phyloP scores from a whole-genome alignment of 441 rosid species.

The Flueggea neowawraea region DNA sequence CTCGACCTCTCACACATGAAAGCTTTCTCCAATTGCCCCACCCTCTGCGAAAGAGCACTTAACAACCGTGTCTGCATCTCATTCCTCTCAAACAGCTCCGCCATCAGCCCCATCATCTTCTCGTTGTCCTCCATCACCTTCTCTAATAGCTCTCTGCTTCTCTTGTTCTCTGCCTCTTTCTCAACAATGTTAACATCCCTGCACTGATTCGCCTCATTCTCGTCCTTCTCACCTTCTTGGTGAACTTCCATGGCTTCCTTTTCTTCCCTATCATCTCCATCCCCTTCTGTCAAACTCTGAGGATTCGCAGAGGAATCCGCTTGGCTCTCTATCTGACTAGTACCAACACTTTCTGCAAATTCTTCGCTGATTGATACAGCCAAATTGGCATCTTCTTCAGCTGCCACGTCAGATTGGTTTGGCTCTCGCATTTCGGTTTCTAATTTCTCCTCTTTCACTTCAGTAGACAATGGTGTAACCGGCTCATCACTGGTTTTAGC shows the following conservation, averaged over 20 bases:
- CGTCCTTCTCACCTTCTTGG: not conserved
- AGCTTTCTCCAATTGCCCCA: slow-evolving; percentile 56
- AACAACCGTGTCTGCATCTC: slow-evolving; percentile 42
- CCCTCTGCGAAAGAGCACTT: slow-evolving; percentile 43
- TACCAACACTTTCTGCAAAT: not conserved
- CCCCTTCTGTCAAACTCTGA: not conserved
- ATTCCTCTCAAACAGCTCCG: slow-evolving; percentile 43
- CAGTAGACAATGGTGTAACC: not conserved
- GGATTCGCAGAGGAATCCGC: slow-evolving; percentile 20
- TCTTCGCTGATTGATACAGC: not conserved
- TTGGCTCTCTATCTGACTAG: slow-evolving; percentile 20
- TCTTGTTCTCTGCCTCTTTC: slow-evolving; percentile 4
- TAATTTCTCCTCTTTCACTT: not conserved
- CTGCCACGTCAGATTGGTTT: not conserved
- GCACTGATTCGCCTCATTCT: not conserved
- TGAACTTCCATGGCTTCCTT: too few species aligned
- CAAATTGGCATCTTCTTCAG: not conserved
- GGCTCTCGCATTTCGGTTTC: not conserved
- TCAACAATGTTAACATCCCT: too few species aligned
- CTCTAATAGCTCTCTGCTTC: slow-evolving; percentile 31
- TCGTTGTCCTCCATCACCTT: slow-evolving; percentile 54
- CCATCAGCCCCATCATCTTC: slow-evolving; percentile 56
- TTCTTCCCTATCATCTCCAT: too few species aligned
- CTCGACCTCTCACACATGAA: slow-evolving; percentile 37
- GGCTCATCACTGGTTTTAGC: slow-evolving; percentile 2